Evolutionary conservation across 192 early-diverging fungal species (phyloP).

Genomic region (Rhizoclosmatium sp.): DNA sequence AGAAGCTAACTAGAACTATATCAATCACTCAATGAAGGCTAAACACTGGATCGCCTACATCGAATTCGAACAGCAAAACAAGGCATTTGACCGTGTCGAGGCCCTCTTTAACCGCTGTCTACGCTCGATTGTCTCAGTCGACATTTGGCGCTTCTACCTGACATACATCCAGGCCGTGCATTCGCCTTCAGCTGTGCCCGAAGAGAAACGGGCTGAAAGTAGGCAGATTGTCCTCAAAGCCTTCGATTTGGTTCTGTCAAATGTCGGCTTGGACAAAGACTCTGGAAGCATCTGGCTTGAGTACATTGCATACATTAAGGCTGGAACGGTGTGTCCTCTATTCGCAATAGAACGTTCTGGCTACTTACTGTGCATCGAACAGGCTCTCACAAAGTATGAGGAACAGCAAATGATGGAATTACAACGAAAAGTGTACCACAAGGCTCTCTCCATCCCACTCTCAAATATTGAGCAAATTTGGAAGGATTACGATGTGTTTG

Average conservation of each 20-base stretch:
- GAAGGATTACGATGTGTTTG: constrained; percentile 95
- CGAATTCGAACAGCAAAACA: constrained; percentile 82
- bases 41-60: constrained; percentile 80
- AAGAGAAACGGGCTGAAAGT: constrained; percentile 63
- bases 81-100: constrained; percentile 79
- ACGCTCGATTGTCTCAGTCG: constrained; percentile 81
- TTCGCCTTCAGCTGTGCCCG: constrained; percentile 52
- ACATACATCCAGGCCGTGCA: constrained; percentile 84
- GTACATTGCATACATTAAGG: constrained; percentile 83
- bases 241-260: constrained; percentile 87
- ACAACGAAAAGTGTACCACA: constrained; percentile 84
- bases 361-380: neutral
- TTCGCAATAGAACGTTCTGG: neutral
- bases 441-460: constrained; percentile 86
- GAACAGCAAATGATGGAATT: constrained; percentile 89
- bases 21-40: constrained; percentile 47
- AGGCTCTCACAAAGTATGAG: constrained; percentile 72
- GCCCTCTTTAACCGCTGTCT: constrained; percentile 85
- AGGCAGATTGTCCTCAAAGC: constrained; percentile 77
- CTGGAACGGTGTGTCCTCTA: constrained; percentile 66
- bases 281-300: constrained; percentile 89
- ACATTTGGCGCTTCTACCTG: constrained; percentile 89
- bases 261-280: constrained; percentile 89
- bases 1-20: neutral
- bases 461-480: constrained; percentile 91